Evolutionary conservation across 2,329 filamentous ascomycete species (phyloP).

Genomic region (Pseudogymnoascus sp.): DNA sequence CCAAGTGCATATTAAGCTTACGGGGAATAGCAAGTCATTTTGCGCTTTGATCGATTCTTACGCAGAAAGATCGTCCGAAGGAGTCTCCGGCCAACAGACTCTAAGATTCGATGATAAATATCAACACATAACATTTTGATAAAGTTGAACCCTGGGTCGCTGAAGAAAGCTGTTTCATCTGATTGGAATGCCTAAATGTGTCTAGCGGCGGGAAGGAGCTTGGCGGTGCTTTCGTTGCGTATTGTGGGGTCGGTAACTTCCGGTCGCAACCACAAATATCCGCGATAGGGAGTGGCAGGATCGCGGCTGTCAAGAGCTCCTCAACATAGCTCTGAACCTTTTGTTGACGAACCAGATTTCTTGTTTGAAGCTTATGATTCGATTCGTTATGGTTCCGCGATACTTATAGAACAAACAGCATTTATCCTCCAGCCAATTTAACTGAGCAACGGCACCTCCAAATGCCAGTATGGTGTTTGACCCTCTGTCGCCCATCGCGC

Average conservation of each 20-base stretch:
- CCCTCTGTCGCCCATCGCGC: constrained; percentile 82
- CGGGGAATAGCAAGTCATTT: not conserved
- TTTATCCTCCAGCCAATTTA: not conserved
- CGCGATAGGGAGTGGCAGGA: constrained; percentile 6
- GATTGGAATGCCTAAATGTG: constrained; percentile 1
- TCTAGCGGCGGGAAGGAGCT: constrained; percentile 6
- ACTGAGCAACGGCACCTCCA: constrained; percentile 18
- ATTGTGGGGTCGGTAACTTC: constrained; percentile 5
- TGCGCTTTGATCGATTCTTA: not conserved
- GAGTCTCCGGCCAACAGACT: not conserved
- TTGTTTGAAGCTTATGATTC: constrained; percentile 5
- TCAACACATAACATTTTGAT: constrained; percentile 1
- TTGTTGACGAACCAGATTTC: not conserved
- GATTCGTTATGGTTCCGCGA: constrained; percentile 2
- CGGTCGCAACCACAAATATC: constrained; percentile 8
- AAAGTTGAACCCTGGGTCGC: not conserved
- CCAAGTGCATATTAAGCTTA: not conserved
- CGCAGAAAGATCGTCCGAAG: not conserved
- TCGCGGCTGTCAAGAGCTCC: constrained; percentile 2
- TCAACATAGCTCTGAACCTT: not conserved
- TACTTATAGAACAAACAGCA: constrained; percentile 1
- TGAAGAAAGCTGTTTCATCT: constrained; percentile 5
- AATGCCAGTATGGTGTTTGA: constrained; percentile 74
- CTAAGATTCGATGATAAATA: not conserved
- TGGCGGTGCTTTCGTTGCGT: not conserved